Evolutionary conservation across 2,329 filamentous ascomycete species (phyloP), one percentile per base, ranked within the genome.

Genomic region (Phyllosticta citriasiana): DNA sequence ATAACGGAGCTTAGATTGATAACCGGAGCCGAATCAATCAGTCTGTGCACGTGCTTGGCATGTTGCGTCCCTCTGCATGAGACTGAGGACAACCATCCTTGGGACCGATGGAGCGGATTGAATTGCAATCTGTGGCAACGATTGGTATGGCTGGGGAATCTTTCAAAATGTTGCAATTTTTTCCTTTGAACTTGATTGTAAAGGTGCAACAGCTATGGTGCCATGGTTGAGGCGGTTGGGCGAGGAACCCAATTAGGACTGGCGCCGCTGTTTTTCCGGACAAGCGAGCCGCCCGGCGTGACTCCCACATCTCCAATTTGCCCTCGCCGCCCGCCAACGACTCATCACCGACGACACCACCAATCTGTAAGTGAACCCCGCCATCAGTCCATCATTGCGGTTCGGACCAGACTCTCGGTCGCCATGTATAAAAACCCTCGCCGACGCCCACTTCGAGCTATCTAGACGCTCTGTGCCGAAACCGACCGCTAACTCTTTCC

Each of bases 301-400:
- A 50, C 64, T 51, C 64, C 65, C 66, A 68, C 69, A 71, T 59
- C 65, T 55, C 64, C 58, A 66, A 66, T 66, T 66, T 69, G 65
- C 64, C 60, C 65, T 65, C 66, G 62, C 63, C 66, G 66, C 69
- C 64, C 66, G 66, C 63, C 65, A 66, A 64, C 69, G 67, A 69
- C 70, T 70, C 66, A 67, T 10, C 69, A 69, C 63, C 67, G 67
- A 66, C 67, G 62, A 67, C 71, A 67, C 66, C 69, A 65, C 63
- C 68, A 69, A 68, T 64, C 67, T 70, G 72, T 73, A 71, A 68
- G 71, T 74, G 69, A 66, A 56, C 64, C 64, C 40, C 47, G 50
- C 27, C 52, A 57, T 53, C 51, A n/a, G 3, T n/a, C 4, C 33
- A 9, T 33, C 30, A 14, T 51, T 25, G 51, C 51, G n/a, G 4